Evolutionary conservation across 1,284 basidiomycete species (phyloP).

Genomic region (Trichosporon sp.): DNA sequence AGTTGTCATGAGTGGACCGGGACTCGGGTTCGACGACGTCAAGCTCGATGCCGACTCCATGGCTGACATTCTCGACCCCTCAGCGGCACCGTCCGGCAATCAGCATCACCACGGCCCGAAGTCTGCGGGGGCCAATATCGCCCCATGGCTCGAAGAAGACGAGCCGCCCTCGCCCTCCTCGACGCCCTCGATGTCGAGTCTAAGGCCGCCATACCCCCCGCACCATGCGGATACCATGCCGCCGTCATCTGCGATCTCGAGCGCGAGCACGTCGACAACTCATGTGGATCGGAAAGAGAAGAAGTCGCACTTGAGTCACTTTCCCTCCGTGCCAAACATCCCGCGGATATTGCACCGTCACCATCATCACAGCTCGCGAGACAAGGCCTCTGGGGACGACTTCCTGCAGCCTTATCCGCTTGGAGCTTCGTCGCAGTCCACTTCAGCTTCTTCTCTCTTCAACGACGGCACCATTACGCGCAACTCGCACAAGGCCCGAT

Average conservation of each 20-base stretch:
- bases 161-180: constrained; percentile 7
- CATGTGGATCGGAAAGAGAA: constrained; percentile 9
- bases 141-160: constrained; percentile 44
- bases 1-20: constrained; percentile 24
- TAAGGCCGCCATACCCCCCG: neutral
- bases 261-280: constrained; percentile 1
- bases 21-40: constrained; percentile 27
- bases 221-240: constrained; percentile 2
- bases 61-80: constrained; percentile 39
- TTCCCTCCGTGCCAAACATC: constrained; percentile 29
- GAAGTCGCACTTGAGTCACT: constrained; percentile 25
- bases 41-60: constrained; percentile 26
- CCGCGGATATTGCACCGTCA: constrained; percentile 15
- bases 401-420: constrained; percentile 6
- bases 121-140: constrained; percentile 34
- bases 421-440: neutral
- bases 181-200: constrained; percentile 1
- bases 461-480: neutral
- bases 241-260: neutral
- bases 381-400: constrained; percentile 6
- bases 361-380: constrained; percentile 16
- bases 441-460: neutral
- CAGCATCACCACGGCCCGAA: constrained; percentile 4
- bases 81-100: constrained; percentile 12
- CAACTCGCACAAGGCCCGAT: neutral